Evolutionary conservation across 1,284 basidiomycete genomes (phyloP).

Genomic region (Marasmius sp.): DNA sequence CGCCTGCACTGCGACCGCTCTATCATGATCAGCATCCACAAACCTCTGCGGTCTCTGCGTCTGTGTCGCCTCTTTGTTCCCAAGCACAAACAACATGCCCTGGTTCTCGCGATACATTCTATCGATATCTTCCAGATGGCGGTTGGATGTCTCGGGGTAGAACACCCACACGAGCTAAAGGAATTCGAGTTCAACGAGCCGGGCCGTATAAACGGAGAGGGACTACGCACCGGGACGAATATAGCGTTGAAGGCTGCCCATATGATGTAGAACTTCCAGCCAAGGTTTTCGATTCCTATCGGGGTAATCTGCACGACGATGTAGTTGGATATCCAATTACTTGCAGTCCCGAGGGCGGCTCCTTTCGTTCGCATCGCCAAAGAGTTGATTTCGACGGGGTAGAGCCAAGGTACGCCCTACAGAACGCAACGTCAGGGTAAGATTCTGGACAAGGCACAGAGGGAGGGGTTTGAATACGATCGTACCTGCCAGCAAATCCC

Average conservation of each 20-base stretch:
- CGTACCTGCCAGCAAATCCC: constrained; percentile 66
- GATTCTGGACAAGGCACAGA: background rate
- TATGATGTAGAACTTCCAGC: constrained; percentile 47
- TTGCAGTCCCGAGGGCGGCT: constrained; percentile 66
- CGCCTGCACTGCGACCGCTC: background rate
- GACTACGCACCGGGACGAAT: constrained; percentile 41
- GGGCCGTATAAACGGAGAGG: background rate
- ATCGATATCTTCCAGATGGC: constrained; percentile 49
- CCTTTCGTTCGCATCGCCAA: constrained; percentile 66
- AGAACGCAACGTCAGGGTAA: background rate
- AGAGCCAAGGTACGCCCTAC: constrained; percentile 65
- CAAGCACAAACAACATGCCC: constrained; percentile 37
- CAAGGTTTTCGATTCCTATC: constrained; percentile 39
- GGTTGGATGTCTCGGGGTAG: constrained; percentile 47
- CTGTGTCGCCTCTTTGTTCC: constrained; percentile 40
- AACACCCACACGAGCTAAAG: constrained; percentile 40
- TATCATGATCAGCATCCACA: constrained; percentile 22
- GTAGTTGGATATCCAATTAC: constrained; percentile 73
- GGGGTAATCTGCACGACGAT: constrained; percentile 47
- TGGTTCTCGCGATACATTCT: constrained; percentile 42
- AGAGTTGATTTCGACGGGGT: constrained; percentile 65
- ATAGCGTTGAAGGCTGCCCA: constrained; percentile 46
- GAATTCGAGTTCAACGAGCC: background rate
- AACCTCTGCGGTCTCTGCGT: constrained; percentile 40
- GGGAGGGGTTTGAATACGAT: background rate